Conservation (phyloP, 176 grass and related monocot genomes). For the Pharus latifolius region DNA sequence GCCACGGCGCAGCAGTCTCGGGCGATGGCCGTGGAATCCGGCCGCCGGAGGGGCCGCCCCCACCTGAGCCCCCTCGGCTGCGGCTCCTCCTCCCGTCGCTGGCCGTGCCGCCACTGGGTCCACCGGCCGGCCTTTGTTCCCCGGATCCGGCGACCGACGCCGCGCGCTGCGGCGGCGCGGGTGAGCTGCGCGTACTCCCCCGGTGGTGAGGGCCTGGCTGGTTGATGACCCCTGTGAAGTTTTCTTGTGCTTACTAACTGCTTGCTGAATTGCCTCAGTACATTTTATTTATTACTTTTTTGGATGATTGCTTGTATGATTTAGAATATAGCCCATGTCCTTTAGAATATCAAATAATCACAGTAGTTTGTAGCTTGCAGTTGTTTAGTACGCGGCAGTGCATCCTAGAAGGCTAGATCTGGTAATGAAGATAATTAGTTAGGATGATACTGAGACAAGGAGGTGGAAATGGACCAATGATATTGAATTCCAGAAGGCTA, state of each 20-base stretch:
- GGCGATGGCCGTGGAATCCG: not conserved
- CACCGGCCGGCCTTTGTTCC: not conserved
- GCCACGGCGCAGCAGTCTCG: not conserved
- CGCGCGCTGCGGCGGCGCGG: not conserved
- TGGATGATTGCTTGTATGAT: not conserved
- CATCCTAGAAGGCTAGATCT: too few relatives aligned
- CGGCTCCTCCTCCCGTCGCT: constrained; percentile 7
- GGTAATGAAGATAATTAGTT: too few relatives aligned
- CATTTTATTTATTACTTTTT: not conserved
- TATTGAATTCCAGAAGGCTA: too few relatives aligned
- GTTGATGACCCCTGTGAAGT: not conserved
- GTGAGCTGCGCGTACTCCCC: constrained; percentile 27
- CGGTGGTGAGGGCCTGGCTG: constrained; percentile 20
- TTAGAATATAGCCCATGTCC: too few relatives aligned
- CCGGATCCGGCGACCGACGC: constrained; percentile 4
- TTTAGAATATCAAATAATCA: too few relatives aligned
- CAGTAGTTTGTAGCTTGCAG: too few relatives aligned
- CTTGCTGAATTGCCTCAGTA: not conserved
- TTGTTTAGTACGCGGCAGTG: too few relatives aligned
- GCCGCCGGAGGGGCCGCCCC: not conserved
- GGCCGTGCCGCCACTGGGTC: constrained; percentile 22
- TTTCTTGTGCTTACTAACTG: not conserved
- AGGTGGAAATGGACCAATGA: too few relatives aligned
- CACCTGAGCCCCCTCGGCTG: not conserved
- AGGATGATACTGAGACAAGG: too few relatives aligned